These are phyloP conservation scores for Dimocarpus longan DNA, from an alignment of 345 rosid genomes.

Conservation along the genomic window DNA sequence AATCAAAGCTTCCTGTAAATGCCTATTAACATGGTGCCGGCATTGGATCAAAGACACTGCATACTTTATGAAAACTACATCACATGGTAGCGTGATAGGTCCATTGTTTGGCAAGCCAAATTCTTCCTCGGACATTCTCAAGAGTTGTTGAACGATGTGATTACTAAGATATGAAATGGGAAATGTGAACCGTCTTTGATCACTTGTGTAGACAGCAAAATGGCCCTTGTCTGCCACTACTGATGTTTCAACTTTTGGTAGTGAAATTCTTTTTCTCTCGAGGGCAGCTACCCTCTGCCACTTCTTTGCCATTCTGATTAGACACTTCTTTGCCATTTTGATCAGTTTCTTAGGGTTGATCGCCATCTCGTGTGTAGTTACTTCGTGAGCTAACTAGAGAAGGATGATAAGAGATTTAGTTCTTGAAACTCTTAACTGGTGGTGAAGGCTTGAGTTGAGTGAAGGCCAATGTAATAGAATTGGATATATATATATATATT, in stretches of 20 bases:
- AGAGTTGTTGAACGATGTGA: background rate
- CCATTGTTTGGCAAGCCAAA: background rate
- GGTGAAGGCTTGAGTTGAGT: constrained; percentile 3
- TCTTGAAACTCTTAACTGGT: background rate
- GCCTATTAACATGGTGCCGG: background rate
- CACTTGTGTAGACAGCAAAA: background rate
- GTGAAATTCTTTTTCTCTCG: background rate
- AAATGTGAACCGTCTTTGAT: background rate
- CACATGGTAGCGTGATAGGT: background rate
- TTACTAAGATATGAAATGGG: background rate
- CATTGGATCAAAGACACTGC: background rate
- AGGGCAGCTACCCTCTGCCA: background rate
- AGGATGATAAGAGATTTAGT: background rate
- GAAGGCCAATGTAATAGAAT: background rate
- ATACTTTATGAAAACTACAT: background rate
- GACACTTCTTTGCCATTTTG: background rate
- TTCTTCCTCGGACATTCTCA: background rate
- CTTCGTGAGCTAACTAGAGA: background rate
- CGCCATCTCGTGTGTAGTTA: background rate
- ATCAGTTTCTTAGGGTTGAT: background rate
- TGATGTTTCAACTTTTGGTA: background rate
- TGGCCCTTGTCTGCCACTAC: background rate
- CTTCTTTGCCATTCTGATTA: background rate
- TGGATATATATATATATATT: background rate
- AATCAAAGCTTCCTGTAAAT: background rate